These are phyloP conservation scores for Umbellularia californica DNA, from an alignment of 164 flowering plant species.

Conservation along the genomic window DNA sequence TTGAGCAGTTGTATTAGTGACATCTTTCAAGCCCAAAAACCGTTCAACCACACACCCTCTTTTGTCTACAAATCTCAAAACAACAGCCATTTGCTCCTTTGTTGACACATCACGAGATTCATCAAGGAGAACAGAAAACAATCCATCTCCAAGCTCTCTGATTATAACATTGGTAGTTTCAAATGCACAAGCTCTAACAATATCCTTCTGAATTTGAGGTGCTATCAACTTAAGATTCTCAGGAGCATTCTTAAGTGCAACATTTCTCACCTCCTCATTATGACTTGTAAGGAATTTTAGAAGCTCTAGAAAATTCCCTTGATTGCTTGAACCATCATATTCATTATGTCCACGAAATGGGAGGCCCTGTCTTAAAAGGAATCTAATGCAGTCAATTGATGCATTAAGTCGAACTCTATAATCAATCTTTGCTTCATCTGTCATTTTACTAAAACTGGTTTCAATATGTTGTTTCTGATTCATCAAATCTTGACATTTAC, in stretches of 20 bases:
- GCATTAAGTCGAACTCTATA: background rate
- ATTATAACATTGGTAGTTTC: background rate
- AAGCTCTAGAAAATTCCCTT: background rate
- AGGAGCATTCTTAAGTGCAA: too few relatives aligned
- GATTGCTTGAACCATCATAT: background rate
- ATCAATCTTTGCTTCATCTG: background rate
- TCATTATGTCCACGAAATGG: background rate
- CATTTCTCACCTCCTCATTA: background rate
- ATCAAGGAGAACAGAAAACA: too few relatives aligned
- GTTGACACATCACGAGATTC: too few relatives aligned
- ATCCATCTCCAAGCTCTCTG: background rate
- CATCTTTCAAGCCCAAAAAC: too few relatives aligned
- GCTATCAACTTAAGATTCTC: background rate
- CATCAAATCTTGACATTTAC: too few relatives aligned
- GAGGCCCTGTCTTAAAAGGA: background rate
- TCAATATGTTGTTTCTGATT: too few relatives aligned
- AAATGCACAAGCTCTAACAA: background rate
- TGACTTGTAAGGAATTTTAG: background rate
- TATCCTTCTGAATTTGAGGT: background rate
- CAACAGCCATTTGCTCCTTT: too few relatives aligned
- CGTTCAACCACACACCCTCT: too few relatives aligned
- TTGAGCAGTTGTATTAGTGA: too few relatives aligned
- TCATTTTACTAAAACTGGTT: too few relatives aligned
- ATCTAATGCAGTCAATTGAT: background rate
- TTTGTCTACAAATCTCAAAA: too few relatives aligned